Percentiles rank a stretch among this genome's conserved stretches.
Conservation (phyloP, 345 rosid species). For the Arabis hirsuta region DNA sequence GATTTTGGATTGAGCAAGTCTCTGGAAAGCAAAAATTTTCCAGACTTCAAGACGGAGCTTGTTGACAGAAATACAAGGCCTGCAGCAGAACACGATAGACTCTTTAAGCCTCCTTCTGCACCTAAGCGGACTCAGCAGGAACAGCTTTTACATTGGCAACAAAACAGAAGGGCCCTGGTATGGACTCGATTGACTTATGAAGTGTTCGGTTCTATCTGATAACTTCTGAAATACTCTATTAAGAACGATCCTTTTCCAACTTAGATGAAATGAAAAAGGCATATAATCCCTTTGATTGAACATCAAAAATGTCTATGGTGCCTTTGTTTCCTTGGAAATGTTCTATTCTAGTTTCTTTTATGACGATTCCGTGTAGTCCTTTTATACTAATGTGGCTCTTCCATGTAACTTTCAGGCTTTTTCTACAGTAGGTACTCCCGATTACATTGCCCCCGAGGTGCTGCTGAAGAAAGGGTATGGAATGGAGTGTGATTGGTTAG, state of each 20-base stretch:
- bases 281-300: background rate
- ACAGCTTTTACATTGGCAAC: slow-evolving; percentile 74
- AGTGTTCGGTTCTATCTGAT: slow-evolving; percentile 13
- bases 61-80: slow-evolving; percentile 47
- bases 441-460: slow-evolving; percentile 58
- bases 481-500: slow-evolving; percentile 58
- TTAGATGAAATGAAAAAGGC: slow-evolving; percentile 17
- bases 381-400: slow-evolving; percentile 24
- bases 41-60: slow-evolving; percentile 56
- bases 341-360: background rate
- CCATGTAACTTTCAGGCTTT: slow-evolving; percentile 45
- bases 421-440: slow-evolving; percentile 58
- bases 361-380: background rate
- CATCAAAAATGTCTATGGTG: background rate
- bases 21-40: slow-evolving; percentile 58
- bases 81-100: slow-evolving; percentile 53
- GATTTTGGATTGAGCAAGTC: slow-evolving; percentile 79
- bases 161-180: slow-evolving; percentile 70
- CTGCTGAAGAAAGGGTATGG: slow-evolving; percentile 57
- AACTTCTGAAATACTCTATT: slow-evolving; percentile 1
- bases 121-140: slow-evolving; percentile 72
- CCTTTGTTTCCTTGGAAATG: slow-evolving; percentile 2
- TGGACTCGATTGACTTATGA: slow-evolving; percentile 32
- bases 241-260: slow-evolving; percentile 3
- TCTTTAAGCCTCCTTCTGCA: slow-evolving; percentile 51